Base-by-base conservation (phyloP, 768 basidiomycete genomes). In the Lentinus tigrinus region DNA sequence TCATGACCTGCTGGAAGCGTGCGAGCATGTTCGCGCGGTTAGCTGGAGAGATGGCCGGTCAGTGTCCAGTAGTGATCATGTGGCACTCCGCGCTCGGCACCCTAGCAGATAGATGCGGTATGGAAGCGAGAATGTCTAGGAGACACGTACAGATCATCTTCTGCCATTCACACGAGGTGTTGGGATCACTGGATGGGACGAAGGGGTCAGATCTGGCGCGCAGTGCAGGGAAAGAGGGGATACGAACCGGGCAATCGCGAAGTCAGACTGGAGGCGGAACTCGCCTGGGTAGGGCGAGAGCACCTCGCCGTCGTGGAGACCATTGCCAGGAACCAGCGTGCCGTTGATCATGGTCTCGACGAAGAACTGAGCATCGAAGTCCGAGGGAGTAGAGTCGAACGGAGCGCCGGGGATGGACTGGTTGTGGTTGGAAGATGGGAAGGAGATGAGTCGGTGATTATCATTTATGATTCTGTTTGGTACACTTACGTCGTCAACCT, bases 401-500 rank as follows among this genome's bases (percentile, higher is more conserved):
- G 54, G 54, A 19, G 46, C 9, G 24, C 54, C 54, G 36, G 31
- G 36, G 13, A 56, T 48, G 24, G 47, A 26, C 47, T 46, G n/a
- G n/a, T 3, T 2, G 23, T 43, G 4, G 40, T 9, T 38, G 13
- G 36, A 21, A 3, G 31, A 24, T 4, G 5, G 21, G 21, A 24
- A 4, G 24, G 19, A 24, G 17, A 1, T 51, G 36, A 51, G 37
- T 24, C 7, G 21, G 14, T 14, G 23, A 14, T 13, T 21, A 14
- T 38, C 36, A 19, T 10, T 10, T 6, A 51, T 3, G 10, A 7
- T 23, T 10, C 13, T 16, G 27, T n/a, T 26, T 2, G 50, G 52
- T 56, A 11, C 52, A 65, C n/a, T 61, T 51, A 52, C 63, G 27
- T 57, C 46, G 27, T 66, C 61, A 34, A 64, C 57, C 24, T 57